phyloP scores from a whole-genome alignment of 352 stramenopile genomes.

The Phytophthora parvispora region DNA sequence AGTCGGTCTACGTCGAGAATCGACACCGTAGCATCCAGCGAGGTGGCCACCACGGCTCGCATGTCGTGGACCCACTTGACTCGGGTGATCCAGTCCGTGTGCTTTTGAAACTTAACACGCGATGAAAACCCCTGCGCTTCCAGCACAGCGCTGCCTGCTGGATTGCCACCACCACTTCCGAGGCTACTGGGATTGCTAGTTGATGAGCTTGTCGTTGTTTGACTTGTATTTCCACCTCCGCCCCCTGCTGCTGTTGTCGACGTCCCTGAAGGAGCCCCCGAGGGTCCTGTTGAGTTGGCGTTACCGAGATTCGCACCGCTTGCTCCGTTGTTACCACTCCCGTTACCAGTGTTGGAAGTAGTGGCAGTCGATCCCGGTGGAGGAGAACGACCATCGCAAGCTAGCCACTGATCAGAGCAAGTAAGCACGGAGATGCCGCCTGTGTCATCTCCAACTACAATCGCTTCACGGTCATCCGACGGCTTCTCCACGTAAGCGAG shows the following conservation, averaged over 20 bases:
- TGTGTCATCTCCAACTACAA: conserved; percentile 84
- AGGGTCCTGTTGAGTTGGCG: conserved; percentile 6
- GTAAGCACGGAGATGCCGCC: conserved; percentile 80
- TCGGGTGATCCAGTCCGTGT: conserved; percentile 87
- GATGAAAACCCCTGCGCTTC: conserved; percentile 75
- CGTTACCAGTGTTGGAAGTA: conserved; percentile 23
- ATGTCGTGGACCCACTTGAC: conserved; percentile 90
- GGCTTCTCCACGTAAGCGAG: conserved; percentile 87
- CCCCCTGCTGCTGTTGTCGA: neutral
- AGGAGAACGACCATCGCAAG: conserved; percentile 72
- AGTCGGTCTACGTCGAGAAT: conserved; percentile 86
- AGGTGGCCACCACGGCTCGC: conserved; percentile 80
- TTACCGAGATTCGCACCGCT: conserved; percentile 5
- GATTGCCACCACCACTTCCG: conserved; percentile 36
- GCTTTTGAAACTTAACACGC: conserved; percentile 83
- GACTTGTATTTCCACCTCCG: conserved; percentile 19
- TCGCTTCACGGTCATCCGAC: conserved; percentile 72
- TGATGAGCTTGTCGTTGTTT: conserved; percentile 17
- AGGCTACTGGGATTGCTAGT: conserved; percentile 24
- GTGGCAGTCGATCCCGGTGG: conserved; percentile 22
- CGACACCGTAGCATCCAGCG: conserved; percentile 82
- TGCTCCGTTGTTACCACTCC: neutral
- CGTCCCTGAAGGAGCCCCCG: conserved; percentile 9
- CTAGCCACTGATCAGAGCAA: conserved; percentile 75
- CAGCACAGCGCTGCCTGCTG: conserved; percentile 53